phyloP scores from a whole-genome alignment of 169 alveolate genomes.

The Plasmodium sp. region DNA sequence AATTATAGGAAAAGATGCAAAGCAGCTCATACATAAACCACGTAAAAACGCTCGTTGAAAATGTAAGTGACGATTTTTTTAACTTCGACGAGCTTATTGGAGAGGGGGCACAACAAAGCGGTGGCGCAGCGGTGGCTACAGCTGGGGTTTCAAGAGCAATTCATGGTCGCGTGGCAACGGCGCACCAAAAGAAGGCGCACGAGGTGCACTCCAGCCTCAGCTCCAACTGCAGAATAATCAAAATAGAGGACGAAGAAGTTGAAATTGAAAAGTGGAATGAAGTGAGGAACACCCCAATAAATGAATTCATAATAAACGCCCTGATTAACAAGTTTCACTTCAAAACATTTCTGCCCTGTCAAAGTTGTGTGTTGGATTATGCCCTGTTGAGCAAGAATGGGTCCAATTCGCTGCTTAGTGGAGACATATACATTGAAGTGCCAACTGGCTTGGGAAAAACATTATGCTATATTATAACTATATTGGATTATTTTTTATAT shows the following conservation, averaged over 20 bases:
- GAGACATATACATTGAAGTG: slow-evolving; percentile 80
- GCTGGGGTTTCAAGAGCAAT: not conserved
- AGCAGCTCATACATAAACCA: slow-evolving; percentile 13
- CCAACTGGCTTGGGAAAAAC: slow-evolving; percentile 84
- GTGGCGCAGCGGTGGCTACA: not conserved
- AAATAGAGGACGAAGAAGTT: slow-evolving; percentile 56
- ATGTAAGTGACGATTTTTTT: not conserved
- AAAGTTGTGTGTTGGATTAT: slow-evolving; percentile 38
- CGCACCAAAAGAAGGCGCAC: slow-evolving; percentile 15
- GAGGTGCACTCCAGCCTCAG: slow-evolving; percentile 20
- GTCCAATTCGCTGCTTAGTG: slow-evolving; percentile 40
- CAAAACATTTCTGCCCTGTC: slow-evolving; percentile 55
- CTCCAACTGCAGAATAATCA: slow-evolving; percentile 57
- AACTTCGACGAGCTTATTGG: not conserved
- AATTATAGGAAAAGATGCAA: slow-evolving; percentile 11
- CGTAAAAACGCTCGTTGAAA: slow-evolving; percentile 7
- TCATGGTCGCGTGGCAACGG: not conserved
- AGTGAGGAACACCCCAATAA: slow-evolving; percentile 24
- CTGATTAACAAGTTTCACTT: slow-evolving; percentile 39
- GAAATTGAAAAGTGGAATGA: slow-evolving; percentile 43
- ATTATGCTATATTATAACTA: slow-evolving; percentile 75
- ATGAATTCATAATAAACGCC: slow-evolving; percentile 35
- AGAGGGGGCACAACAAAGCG: not conserved
- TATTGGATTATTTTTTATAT: slow-evolving; percentile 74
- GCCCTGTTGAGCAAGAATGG: slow-evolving; percentile 54